A percentile compares a stretch with the other conserved stretches of the same genome.
phyloP scores from a whole-genome alignment of 1,139 yeast species.

The Debaryomycetaceae sp. region DNA sequence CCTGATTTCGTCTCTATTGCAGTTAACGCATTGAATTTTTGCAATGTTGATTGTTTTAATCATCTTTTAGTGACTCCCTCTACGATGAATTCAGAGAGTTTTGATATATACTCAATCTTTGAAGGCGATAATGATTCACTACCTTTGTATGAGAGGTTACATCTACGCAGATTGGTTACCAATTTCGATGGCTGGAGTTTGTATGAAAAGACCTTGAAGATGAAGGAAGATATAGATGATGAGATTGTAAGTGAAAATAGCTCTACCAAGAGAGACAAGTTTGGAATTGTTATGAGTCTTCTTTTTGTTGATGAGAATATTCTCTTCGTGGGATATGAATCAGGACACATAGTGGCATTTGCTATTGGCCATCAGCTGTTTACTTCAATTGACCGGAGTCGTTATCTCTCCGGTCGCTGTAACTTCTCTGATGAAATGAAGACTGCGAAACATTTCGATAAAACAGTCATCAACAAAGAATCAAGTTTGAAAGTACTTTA shows the following conservation, averaged over 20 bases:
- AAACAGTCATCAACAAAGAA: constrained; percentile 20
- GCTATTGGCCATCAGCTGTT: constrained; percentile 10
- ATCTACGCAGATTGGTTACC: constrained; percentile 22
- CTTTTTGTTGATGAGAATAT: constrained; percentile 23
- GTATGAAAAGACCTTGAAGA: constrained; percentile 5
- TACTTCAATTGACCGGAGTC: background rate
- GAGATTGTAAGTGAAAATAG: constrained; percentile 12
- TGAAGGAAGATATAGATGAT: constrained; percentile 9
- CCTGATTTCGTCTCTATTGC: constrained; percentile 39
- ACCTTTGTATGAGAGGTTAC: constrained; percentile 13
- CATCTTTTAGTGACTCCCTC: constrained; percentile 47
- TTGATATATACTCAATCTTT: constrained; percentile 46
- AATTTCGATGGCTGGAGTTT: constrained; percentile 21
- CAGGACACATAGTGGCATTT: constrained; percentile 47
- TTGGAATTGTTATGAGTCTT: constrained; percentile 56
- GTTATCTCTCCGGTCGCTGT: too few species aligned
- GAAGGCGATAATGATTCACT: constrained; percentile 1
- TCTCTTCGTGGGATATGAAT: constrained; percentile 53
- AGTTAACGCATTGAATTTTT: constrained; percentile 54
- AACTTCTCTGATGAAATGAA: background rate
- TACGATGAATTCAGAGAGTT: constrained; percentile 47
- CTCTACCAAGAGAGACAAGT: constrained; percentile 26
- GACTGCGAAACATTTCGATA: constrained; percentile 2
- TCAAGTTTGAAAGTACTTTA: constrained; percentile 17
- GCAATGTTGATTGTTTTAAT: constrained; percentile 40